Evolutionary conservation across 768 basidiomycete genomes (phyloP), one percentile per base, ranked within the genome.

Genomic region (Pleurotus platypus): DNA sequence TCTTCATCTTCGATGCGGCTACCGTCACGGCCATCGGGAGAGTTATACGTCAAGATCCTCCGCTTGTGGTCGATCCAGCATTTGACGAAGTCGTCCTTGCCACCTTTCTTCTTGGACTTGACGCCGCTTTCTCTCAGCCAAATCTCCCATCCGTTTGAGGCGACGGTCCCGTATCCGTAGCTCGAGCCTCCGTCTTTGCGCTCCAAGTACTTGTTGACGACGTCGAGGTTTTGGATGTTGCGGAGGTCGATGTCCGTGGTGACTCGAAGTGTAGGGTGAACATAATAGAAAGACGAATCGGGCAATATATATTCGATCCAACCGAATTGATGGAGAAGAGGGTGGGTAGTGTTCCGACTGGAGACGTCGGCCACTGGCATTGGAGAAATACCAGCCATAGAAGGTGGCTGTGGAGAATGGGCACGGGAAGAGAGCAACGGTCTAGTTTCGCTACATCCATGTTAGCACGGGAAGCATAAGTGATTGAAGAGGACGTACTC

Each of bases 301-400:
- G 91, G 90, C n/a, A 93, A 81, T 18, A 80, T 75, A 65, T 89
- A 83, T 64, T 87, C 88, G 48, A 81, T 75, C 90, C 90, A 92
- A 3, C 91, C 91, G 16, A 85, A 78, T 11, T 80, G 75, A 61
- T 77, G 77, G 4, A 82, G 72, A 2, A 72, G 69, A 15, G 71
- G 74, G 62, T 68, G 49, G 65, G 60, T 50, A 66, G 61, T 65
- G 57, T 63, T 50, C 58, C 61, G 64, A 30, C 57, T 56, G 40
- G 58, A 58, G 18, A 60, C 57, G 9, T 67, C 56, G 1, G 63
- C 59, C 2, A 46, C 46, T 30, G 56, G 57, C 20, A 69, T 64
- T 56, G 62, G 67, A 55, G 63, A 68, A 27, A 66, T 58, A 37
- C 61, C 63, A 57, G 67, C 57, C n/a, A 59, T 40, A 18, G 61